phyloP scores from a whole-genome alignment of 495 filamentous ascomycete genomes.

The Tetracladium marchalianum region DNA sequence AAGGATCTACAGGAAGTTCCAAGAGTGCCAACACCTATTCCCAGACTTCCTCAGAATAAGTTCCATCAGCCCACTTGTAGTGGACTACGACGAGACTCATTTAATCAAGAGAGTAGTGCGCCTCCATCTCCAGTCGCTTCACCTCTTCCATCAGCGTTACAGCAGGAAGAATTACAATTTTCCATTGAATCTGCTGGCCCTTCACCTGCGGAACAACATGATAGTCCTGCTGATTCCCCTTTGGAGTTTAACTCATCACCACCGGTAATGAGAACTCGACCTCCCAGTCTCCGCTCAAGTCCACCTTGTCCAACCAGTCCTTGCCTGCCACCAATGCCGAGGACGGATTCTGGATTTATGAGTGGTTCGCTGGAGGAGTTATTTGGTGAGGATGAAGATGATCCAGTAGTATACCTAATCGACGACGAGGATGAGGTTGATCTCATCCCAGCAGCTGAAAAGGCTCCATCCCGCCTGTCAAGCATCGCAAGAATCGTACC shows the following conservation, averaged over 20 bases:
- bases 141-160: slow-evolving; percentile 28
- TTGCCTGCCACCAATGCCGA: slow-evolving; percentile 45
- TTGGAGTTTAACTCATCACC: slow-evolving; percentile 69
- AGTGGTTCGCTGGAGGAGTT: slow-evolving; percentile 52
- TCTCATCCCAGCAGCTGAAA: background rate
- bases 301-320: slow-evolving; percentile 58
- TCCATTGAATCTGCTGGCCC: slow-evolving; percentile 32
- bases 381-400: slow-evolving; percentile 31
- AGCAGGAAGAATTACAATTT: slow-evolving; percentile 10
- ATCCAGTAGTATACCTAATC: background rate
- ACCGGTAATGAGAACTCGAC: slow-evolving; percentile 47
- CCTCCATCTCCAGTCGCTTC: slow-evolving; percentile 29
- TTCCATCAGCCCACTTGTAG: slow-evolving; percentile 17
- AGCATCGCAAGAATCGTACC: background rate
- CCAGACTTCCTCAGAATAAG: slow-evolving; percentile 28
- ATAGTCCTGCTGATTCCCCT: slow-evolving; percentile 45
- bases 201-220: slow-evolving; percentile 47
- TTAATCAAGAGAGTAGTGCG: slow-evolving; percentile 1
- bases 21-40: slow-evolving; percentile 74
- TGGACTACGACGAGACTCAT: slow-evolving; percentile 11
- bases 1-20: slow-evolving; percentile 64
- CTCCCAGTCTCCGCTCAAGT: slow-evolving; percentile 33
- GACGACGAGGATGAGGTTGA: slow-evolving; percentile 13
- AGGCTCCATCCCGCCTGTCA: background rate
- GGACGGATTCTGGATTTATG: slow-evolving; percentile 72